Base-by-base conservation (phyloP, 2,329 filamentous ascomycete species). In the Knoxdaviesia capensis region DNA sequence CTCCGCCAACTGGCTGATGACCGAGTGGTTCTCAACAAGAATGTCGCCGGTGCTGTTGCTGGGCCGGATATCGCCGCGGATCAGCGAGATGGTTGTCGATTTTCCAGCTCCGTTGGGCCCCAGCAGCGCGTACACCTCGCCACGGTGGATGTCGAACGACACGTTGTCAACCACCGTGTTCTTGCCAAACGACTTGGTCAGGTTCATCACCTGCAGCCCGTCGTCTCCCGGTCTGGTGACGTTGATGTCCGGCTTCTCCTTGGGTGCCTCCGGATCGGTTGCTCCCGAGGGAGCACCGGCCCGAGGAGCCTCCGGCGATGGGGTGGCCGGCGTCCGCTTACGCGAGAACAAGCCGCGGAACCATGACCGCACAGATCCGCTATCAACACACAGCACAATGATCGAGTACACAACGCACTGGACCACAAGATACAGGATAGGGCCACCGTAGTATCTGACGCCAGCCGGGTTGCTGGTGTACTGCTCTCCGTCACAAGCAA, bases 71-170 rank as follows among this genome's bases (percentile, higher is more conserved):
- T 94, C 87, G n/a, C 88, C 88, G 47, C 87, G 74, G 48, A 96
- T 85, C 37, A 94, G 65, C 1, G 79, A 84, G 50, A 94, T 93
- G 0, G 81, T 92, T 0, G 86, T 93, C 0, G 79, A 85, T 52
- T 94, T 94, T 44, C 87, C 87, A 1, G 87, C 88, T 29, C 87
- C 86, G 53, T 94, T 94, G 10, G 87, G 86, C 0, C 87, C 87
- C 1, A 96, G 69, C 0, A 94, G 68, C 0, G 86, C 86, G 58
- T 93, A 94, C 1, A 93, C 81, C 54, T 94, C 80, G 40, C 82
- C 80, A 40, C 73, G 74, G 10, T 72, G 71, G 32, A 94, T 79
- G 11, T 80, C 79, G 51, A 94, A 94, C 0, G 80, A 83, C 36
- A 92, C 73, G 51, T 94, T 82, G 50, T 93, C 78, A n/a, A 94